Percentiles rank a stretch among this genome's conserved stretches.
These are phyloP conservation scores for Papilionanthe hybrid DNA, from an alignment of 116 monocot genomes.

Conservation along the genomic window DNA sequence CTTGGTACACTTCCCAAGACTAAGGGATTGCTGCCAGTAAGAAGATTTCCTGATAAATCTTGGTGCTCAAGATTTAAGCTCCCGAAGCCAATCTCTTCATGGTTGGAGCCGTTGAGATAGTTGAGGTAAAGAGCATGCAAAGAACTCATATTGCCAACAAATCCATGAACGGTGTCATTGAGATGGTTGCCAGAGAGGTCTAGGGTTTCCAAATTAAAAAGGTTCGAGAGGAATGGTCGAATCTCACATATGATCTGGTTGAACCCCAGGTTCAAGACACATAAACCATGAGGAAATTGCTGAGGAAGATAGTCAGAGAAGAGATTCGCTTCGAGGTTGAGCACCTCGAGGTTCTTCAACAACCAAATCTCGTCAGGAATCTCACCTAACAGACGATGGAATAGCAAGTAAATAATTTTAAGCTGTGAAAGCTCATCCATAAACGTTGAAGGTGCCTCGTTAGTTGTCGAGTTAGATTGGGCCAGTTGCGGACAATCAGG, in stretches of 20 bases:
- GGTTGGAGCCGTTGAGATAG: conserved; percentile 28
- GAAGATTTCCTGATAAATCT: conserved; percentile 53
- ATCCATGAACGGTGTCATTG: conserved; percentile 37
- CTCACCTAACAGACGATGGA: conserved; percentile 40
- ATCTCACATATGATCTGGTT: conserved; percentile 44
- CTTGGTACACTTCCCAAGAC: conserved; percentile 58
- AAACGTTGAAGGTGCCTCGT: conserved; percentile 31
- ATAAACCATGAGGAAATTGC: conserved; percentile 11
- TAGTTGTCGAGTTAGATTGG: conserved; percentile 18
- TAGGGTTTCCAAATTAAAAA: conserved; percentile 35
- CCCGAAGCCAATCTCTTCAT: conserved; percentile 24
- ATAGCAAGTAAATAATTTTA: conserved; percentile 39
- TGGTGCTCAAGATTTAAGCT: conserved; percentile 38
- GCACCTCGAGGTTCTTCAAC: conserved; percentile 34
- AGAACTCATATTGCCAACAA: conserved; percentile 26
- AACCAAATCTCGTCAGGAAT: conserved; percentile 39
- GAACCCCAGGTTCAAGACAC: conserved; percentile 38
- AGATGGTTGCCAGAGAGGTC: conserved; percentile 54
- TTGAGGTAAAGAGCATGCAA: conserved; percentile 40
- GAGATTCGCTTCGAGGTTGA: conserved; percentile 42
- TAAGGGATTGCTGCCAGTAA: conserved; percentile 46
- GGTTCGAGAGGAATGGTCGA: conserved; percentile 28
- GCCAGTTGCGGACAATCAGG: conserved; percentile 5
- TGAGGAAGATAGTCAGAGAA: conserved; percentile 39
- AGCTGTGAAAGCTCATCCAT: conserved; percentile 42